A percentile compares a stretch with the other conserved stretches of the same genome.
Evolutionary conservation across 192 early-diverging fungal genomes (phyloP).

Genomic region (Geranomyces variabilis): DNA sequence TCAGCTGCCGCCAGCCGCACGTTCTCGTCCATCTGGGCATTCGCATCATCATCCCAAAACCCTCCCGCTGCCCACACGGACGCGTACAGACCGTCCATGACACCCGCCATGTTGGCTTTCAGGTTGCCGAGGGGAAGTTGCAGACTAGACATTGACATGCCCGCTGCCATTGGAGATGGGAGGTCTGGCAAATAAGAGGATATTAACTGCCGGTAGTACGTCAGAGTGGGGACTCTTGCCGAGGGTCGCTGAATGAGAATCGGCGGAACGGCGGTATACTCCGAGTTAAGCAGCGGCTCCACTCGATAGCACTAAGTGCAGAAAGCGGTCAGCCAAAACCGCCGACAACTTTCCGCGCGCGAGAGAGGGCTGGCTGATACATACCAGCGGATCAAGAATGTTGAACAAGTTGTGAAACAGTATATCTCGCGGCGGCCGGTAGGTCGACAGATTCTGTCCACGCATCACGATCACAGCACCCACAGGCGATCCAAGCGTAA

Average conservation of each 20-base stretch:
- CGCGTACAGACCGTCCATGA: constrained; percentile 13
- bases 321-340: background rate
- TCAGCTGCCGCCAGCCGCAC: constrained; percentile 9
- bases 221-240: constrained; percentile 28
- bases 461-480: constrained; percentile 51
- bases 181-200: constrained; percentile 45
- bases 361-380: background rate
- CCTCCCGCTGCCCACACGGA: constrained; percentile 27
- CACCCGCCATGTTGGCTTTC: constrained; percentile 2
- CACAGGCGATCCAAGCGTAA: constrained; percentile 54
- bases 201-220: constrained; percentile 49
- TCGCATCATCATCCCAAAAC: constrained; percentile 19
- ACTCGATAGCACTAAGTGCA: constrained; percentile 44
- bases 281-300: constrained; percentile 48
- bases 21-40: constrained; percentile 1
- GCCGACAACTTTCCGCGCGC: background rate
- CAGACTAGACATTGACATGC: constrained; percentile 27
- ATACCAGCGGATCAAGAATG: constrained; percentile 54
- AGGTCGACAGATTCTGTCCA: constrained; percentile 38
- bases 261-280: constrained; percentile 50
- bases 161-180: background rate
- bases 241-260: constrained; percentile 47
- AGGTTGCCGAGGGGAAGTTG: constrained; percentile 4
- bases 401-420: constrained; percentile 54
- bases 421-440: constrained; percentile 36